phyloP scores from a whole-genome alignment of 768 basidiomycete species.

The Trametes elegans region DNA sequence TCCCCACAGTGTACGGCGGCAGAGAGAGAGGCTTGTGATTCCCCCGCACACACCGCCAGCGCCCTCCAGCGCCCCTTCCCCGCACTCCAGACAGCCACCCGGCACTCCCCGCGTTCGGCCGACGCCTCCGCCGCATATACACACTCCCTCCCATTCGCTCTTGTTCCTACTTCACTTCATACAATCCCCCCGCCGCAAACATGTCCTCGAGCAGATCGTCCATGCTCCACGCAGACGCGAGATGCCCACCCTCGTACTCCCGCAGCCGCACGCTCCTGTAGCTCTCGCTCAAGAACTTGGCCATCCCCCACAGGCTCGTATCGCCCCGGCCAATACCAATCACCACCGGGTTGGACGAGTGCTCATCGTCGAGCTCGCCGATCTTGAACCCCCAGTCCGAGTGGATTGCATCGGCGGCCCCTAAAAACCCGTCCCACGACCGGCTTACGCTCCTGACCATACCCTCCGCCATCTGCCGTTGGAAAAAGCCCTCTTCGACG shows the following conservation, averaged over 20 bases:
- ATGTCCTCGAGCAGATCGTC: conserved; percentile 44
- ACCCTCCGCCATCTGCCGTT: conserved; percentile 40
- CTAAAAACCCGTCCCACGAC: conserved; percentile 53
- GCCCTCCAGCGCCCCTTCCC: too few relatives aligned
- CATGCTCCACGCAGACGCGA: conserved; percentile 44
- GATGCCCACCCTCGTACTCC: conserved; percentile 47
- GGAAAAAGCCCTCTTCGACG: conserved; percentile 42
- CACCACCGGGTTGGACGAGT: conserved; percentile 44
- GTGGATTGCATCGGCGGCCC: conserved; percentile 40
- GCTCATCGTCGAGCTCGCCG: conserved; percentile 43
- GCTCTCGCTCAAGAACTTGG: conserved; percentile 45
- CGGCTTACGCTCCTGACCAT: conserved; percentile 45
- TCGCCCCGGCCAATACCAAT: conserved; percentile 45
- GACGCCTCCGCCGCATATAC: background rate
- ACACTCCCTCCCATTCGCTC: background rate
- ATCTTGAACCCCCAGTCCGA: conserved; percentile 49
- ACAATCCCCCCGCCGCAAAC: background rate
- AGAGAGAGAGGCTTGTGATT: conserved; percentile 17
- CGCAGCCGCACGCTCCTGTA: conserved; percentile 44
- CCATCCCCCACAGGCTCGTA: conserved; percentile 28
- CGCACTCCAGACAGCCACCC: background rate
- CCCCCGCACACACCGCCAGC: too few relatives aligned
- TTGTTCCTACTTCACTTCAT: background rate
- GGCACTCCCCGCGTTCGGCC: conserved; percentile 1
- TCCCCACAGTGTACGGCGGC: background rate